These are phyloP conservation scores for Chytriomyces sp. DNA, from an alignment of 192 early-diverging fungal species.

Conservation along the genomic window DNA sequence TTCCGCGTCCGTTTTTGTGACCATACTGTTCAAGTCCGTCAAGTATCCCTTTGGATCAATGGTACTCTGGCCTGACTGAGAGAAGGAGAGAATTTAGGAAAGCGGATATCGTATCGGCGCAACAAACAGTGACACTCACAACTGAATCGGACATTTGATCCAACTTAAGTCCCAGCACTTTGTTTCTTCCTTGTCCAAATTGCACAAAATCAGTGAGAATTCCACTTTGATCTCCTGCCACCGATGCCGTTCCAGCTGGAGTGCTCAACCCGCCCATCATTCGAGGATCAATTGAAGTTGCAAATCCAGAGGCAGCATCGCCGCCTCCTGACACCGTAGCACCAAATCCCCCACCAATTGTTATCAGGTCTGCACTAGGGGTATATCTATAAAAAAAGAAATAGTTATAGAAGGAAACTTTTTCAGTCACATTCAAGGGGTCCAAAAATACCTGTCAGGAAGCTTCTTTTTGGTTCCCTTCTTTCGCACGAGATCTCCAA, in stretches of 20 bases:
- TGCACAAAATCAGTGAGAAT: slow-evolving; percentile 83
- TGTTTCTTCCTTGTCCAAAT: slow-evolving; percentile 91
- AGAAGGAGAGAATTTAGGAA: slow-evolving; percentile 30
- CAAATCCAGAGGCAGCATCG: slow-evolving; percentile 41
- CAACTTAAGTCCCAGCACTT: slow-evolving; percentile 87
- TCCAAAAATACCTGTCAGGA: slow-evolving; percentile 13
- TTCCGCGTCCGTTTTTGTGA: slow-evolving; percentile 80
- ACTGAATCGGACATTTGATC: slow-evolving; percentile 89
- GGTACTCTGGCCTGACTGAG: slow-evolving; percentile 75
- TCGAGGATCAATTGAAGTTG: slow-evolving; percentile 67
- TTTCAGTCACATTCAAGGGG: not conserved
- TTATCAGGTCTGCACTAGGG: slow-evolving; percentile 56
- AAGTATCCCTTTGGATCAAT: slow-evolving; percentile 96
- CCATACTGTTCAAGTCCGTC: slow-evolving; percentile 86
- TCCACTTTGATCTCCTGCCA: slow-evolving; percentile 40
- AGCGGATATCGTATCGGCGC: not conserved
- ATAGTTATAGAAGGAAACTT: not conserved
- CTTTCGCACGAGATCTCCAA: slow-evolving; percentile 84
- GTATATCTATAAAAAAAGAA: slow-evolving; percentile 47
- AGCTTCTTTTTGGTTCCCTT: slow-evolving; percentile 67
- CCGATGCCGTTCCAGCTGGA: slow-evolving; percentile 48
- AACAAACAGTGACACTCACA: not conserved
- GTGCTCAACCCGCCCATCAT: slow-evolving; percentile 66
- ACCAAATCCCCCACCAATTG: slow-evolving; percentile 66
- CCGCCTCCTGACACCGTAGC: slow-evolving; percentile 45